phyloP scores from a whole-genome alignment of 2,329 filamentous ascomycete genomes.

The Hypoxylon sp. region DNA sequence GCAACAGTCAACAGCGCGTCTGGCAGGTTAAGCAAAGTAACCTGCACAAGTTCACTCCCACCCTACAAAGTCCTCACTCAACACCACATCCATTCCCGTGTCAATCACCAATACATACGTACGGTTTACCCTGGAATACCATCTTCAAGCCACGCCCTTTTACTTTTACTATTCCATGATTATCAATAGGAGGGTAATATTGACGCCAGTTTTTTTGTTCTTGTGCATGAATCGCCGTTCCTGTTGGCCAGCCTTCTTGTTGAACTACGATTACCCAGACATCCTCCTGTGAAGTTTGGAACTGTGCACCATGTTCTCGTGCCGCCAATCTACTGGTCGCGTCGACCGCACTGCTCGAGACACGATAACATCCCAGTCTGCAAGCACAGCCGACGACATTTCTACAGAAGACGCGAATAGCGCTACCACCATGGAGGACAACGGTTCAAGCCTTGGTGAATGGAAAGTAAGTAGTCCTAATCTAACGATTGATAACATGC shows the following conservation, averaged over 20 bases:
- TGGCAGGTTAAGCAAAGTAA: no score
- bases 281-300: not conserved
- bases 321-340: not conserved
- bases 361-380: not conserved
- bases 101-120: not conserved
- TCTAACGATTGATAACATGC: not conserved
- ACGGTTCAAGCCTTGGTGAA: not conserved
- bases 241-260: not conserved
- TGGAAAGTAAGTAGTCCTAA: not conserved
- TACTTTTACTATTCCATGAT: not conserved
- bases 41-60: not conserved
- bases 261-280: not conserved
- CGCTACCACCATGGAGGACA: not conserved
- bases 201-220: not conserved
- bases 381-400: not conserved
- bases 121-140: not conserved
- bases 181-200: not conserved
- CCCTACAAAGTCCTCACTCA: no score
- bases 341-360: not conserved
- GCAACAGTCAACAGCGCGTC: no score
- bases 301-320: not conserved
- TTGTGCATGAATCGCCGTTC: not conserved
- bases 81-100: no score
- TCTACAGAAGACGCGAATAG: not conserved
- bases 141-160: not conserved